Evolutionary conservation across 345 rosid species (phyloP).

Genomic region (Pistacia vera): DNA sequence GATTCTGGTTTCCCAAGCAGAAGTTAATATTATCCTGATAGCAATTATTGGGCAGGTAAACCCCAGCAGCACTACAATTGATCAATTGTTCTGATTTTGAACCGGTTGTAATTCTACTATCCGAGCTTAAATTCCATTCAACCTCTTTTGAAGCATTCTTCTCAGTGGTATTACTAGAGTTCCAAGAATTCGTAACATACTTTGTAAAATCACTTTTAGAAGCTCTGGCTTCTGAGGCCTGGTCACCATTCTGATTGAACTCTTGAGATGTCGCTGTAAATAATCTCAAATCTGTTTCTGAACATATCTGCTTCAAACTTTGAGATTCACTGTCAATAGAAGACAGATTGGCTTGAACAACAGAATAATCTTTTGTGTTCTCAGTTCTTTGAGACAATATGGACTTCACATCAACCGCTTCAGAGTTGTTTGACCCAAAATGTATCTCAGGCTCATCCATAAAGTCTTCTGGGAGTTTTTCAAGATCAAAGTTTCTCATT

Average conservation of each 20-base stretch:
- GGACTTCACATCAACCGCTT: background rate
- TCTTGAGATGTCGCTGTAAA: background rate
- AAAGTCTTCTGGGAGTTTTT: slow-evolving; percentile 15
- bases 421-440: background rate
- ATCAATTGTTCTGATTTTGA: too few species aligned
- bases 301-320: background rate
- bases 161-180: background rate
- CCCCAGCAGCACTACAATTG: too few species aligned
- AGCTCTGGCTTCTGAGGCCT: background rate
- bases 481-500: slow-evolving; percentile 15
- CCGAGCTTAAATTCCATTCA: too few species aligned
- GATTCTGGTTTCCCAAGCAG: too few species aligned
- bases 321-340: background rate
- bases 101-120: too few species aligned
- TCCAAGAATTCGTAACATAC: background rate
- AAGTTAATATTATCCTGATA: too few species aligned
- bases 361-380: background rate
- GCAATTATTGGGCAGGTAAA: too few species aligned
- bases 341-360: background rate
- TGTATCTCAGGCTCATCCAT: slow-evolving; percentile 14
- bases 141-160: background rate
- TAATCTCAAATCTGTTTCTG: background rate
- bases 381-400: background rate
- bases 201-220: slow-evolving; percentile 6
- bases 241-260: background rate